Conservation (phyloP, 768 basidiomycete genomes). For the Cystobasidium onofrii region DNA sequence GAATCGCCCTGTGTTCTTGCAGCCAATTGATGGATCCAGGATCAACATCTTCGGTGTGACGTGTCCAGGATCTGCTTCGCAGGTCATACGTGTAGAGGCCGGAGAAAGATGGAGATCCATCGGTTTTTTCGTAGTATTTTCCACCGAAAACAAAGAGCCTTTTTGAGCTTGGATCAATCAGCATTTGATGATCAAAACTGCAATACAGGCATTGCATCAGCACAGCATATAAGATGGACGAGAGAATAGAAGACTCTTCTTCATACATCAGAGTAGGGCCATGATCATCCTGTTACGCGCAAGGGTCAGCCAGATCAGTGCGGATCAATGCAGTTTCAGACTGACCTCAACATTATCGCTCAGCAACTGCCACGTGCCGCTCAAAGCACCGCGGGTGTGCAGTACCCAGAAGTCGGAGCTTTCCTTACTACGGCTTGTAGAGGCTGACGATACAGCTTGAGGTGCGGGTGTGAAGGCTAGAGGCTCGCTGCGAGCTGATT, state of each 20-base stretch:
- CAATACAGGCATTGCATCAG: neutral
- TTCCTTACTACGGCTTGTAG: neutral
- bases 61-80: neutral
- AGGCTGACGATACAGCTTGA: neutral
- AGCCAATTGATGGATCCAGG: neutral
- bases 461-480: neutral
- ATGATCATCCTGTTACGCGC: neutral
- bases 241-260: neutral
- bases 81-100: constrained; percentile 27
- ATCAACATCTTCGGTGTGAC: constrained; percentile 1
- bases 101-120: neutral
- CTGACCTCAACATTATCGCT: constrained; percentile 5
- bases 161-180: neutral
- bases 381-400: neutral
- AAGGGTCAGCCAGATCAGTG: neutral
- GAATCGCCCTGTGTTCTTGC: constrained; percentile 24
- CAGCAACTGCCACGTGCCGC: constrained; percentile 6
- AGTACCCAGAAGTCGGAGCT: constrained; percentile 26
- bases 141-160: constrained; percentile 32
- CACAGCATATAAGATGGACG: neutral
- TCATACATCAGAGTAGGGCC: constrained; percentile 10
- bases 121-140: constrained; percentile 6
- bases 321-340: neutral
- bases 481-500: neutral
- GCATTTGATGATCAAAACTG: constrained; percentile 30